Evolutionary conservation across 352 stramenopile species (phyloP).

Genomic region (Pythium rhizo-oryzae): DNA sequence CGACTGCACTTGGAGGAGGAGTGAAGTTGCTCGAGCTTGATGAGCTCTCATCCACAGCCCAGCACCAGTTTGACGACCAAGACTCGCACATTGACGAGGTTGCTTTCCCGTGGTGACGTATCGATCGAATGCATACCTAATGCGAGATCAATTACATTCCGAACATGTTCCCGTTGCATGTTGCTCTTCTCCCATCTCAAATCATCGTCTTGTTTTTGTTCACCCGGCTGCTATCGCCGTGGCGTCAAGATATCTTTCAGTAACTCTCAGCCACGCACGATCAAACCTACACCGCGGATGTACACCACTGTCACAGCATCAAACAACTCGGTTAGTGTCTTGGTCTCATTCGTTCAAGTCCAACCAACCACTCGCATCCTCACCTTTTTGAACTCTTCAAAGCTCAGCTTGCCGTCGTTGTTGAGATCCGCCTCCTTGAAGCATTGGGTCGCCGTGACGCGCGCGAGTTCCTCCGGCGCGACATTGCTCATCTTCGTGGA

Average conservation of each 20-base stretch:
- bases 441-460: slow-evolving; percentile 78
- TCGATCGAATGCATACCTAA: neutral
- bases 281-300: slow-evolving; percentile 15
- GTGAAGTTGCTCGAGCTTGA: slow-evolving; percentile 8
- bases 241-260: slow-evolving; percentile 5
- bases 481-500: slow-evolving; percentile 74
- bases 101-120: slow-evolving; percentile 3
- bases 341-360: neutral
- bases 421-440: slow-evolving; percentile 88
- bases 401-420: slow-evolving; percentile 84
- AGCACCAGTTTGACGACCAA: slow-evolving; percentile 1
- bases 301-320: slow-evolving; percentile 23
- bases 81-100: neutral
- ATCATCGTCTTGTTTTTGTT: slow-evolving; percentile 6
- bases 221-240: slow-evolving; percentile 19
- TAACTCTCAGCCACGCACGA: slow-evolving; percentile 13
- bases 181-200: slow-evolving; percentile 3
- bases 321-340: neutral
- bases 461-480: slow-evolving; percentile 75
- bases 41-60: slow-evolving; percentile 1
- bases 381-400: slow-evolving; percentile 91
- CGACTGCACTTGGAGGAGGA: slow-evolving; percentile 13
- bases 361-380: neutral
- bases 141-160: neutral
- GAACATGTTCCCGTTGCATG: slow-evolving; percentile 19